Evolutionary conservation across 805 yeast species (phyloP).

Genomic region (Pichia eremophila): DNA sequence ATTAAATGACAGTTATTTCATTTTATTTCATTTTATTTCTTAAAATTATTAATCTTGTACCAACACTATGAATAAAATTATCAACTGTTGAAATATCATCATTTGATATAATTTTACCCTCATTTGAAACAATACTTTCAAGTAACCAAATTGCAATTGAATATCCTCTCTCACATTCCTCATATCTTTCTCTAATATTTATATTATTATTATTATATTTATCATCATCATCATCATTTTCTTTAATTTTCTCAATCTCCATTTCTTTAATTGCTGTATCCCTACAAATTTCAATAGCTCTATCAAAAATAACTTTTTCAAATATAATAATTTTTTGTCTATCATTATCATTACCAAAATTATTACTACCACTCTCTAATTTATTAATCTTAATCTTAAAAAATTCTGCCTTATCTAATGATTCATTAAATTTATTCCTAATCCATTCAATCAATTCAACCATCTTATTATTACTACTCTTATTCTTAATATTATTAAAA

Average conservation of each 20-base stretch:
- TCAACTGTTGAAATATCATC: slow-evolving; percentile 72
- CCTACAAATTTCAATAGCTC: slow-evolving; percentile 89
- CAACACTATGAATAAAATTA: slow-evolving; percentile 73
- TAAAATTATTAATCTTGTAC: slow-evolving; percentile 66
- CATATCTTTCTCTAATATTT: slow-evolving; percentile 4
- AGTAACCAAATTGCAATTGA: slow-evolving; percentile 95
- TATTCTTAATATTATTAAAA: slow-evolving; percentile 18
- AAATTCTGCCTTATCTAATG: slow-evolving; percentile 80
- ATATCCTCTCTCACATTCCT: slow-evolving; percentile 78
- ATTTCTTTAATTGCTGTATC: slow-evolving; percentile 79
- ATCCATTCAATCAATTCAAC: slow-evolving; percentile 66
- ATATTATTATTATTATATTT: background rate
- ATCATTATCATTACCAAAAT: background rate
- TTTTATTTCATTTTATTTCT: slow-evolving; percentile 36
- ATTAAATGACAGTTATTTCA: too few species aligned
- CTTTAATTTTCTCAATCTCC: slow-evolving; percentile 37
- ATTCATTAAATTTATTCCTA: slow-evolving; percentile 79
- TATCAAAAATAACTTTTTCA: slow-evolving; percentile 80
- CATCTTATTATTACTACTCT: slow-evolving; percentile 35
- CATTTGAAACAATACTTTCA: slow-evolving; percentile 20
- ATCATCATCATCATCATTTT: slow-evolving; percentile 34
- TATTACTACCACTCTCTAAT: slow-evolving; percentile 29
- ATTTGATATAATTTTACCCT: background rate
- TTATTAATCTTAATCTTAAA: slow-evolving; percentile 47
- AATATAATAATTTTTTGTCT: slow-evolving; percentile 43